Conservation (phyloP, 805 yeast species). For the Schizosaccharomyces japonicus region DNA sequence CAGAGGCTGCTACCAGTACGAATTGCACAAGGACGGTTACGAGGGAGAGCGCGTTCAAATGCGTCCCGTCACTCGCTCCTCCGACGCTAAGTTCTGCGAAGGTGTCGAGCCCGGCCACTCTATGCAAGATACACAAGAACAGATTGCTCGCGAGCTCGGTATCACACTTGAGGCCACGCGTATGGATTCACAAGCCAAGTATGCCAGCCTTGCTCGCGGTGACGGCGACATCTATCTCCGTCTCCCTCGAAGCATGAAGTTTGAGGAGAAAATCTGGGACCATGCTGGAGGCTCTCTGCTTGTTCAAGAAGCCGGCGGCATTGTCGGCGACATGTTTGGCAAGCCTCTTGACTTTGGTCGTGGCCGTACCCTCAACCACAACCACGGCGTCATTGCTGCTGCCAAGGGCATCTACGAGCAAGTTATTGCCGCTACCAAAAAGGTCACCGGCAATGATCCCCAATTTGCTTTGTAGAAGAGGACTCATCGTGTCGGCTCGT, state of each 20-base stretch:
- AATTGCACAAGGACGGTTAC: constrained; percentile 10
- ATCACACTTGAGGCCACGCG: constrained; percentile 40
- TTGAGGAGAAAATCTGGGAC: constrained; percentile 93
- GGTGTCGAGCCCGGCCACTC: constrained; percentile 93
- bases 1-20: constrained; percentile 30
- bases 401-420: constrained; percentile 23
- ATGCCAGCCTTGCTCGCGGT: constrained; percentile 75
- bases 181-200: constrained; percentile 88
- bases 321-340: constrained; percentile 67
- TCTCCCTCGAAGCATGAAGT: constrained; percentile 50
- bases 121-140: constrained; percentile 62
- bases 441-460: background rate
- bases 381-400: constrained; percentile 88
- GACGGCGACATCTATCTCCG: constrained; percentile 81
- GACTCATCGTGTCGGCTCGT: no score
- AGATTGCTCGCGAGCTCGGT: constrained; percentile 39
- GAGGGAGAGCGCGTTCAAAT: constrained; percentile 24
- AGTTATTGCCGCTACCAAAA: constrained; percentile 23
- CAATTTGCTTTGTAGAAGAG: no score
- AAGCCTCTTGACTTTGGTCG: constrained; percentile 51
- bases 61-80: constrained; percentile 22
- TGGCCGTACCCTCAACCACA: constrained; percentile 48
- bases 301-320: constrained; percentile 75
- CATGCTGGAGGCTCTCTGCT: constrained; percentile 89
- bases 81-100: constrained; percentile 50